Percentiles rank a stretch among this genome's conserved stretches.
Conservation (phyloP, 2,329 filamentous ascomycete species). For the Paecilomyces sp. region DNA sequence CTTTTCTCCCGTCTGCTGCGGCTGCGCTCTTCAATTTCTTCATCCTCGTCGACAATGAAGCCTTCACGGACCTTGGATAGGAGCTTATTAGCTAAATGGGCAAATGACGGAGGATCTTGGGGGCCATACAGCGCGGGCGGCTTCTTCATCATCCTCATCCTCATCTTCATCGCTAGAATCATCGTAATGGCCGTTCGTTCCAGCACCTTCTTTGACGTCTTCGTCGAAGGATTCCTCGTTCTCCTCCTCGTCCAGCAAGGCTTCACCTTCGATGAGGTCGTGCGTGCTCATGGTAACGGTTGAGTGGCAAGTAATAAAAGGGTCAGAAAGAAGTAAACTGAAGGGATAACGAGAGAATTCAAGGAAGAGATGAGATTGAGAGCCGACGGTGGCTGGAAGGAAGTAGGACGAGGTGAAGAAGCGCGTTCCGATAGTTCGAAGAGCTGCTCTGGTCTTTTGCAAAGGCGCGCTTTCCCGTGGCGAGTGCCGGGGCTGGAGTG, state of each 20-base stretch:
- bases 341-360: background rate
- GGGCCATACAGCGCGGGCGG: constrained; percentile 60
- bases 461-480: constrained; percentile 6
- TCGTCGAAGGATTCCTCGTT: constrained; percentile 79
- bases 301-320: background rate
- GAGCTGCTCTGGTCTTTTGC: background rate
- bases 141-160: constrained; percentile 85
- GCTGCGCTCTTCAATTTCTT: constrained; percentile 64
- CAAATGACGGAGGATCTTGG: background rate
- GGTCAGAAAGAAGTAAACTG: background rate
- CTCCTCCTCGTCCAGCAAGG: constrained; percentile 77
- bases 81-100: constrained; percentile 9
- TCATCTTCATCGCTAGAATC: constrained; percentile 92
- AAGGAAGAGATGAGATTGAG: background rate
- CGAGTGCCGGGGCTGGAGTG: background rate
- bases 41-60: constrained; percentile 92
- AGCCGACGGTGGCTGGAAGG: background rate
- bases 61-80: constrained; percentile 70
- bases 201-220: constrained; percentile 41
- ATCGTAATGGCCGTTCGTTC: constrained; percentile 48
- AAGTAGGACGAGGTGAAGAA: background rate
- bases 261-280: constrained; percentile 76
- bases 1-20: constrained; percentile 57
- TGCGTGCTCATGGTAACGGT: constrained; percentile 45
- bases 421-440: background rate